A percentile compares a stretch with the other conserved stretches of the same genome.
Conservation (phyloP, 345 rosid genomes). For the Limnanthes douglasii region DNA sequence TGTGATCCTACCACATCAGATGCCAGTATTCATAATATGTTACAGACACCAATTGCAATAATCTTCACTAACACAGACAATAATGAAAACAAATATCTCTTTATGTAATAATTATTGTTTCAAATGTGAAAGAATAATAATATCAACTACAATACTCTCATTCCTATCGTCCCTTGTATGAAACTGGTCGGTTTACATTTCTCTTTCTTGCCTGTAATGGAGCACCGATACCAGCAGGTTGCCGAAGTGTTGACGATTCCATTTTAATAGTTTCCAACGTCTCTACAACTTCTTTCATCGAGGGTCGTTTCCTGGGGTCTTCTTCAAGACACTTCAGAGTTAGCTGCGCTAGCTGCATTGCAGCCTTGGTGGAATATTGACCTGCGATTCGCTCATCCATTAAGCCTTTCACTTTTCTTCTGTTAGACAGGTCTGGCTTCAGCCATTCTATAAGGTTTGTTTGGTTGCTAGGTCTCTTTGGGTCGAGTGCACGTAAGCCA, state of each 20-base stretch:
- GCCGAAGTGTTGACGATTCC: too few species aligned
- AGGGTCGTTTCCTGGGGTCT: constrained; percentile 51
- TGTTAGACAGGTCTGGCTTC: constrained; percentile 23
- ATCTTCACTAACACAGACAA: too few species aligned
- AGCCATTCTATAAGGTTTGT: constrained; percentile 47
- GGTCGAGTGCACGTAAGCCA: constrained; percentile 36
- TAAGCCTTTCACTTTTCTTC: constrained; percentile 27
- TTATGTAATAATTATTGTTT: too few species aligned
- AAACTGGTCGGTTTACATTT: too few species aligned
- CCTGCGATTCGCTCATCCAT: constrained; percentile 48
- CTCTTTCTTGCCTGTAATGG: background rate
- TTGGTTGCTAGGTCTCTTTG: constrained; percentile 25
- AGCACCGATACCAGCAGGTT: constrained; percentile 7
- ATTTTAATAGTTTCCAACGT: constrained; percentile 16
- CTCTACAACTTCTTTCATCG: constrained; percentile 42
- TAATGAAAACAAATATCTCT: too few species aligned
- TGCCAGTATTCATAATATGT: too few species aligned
- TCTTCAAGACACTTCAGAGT: constrained; percentile 25
- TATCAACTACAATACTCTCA: too few species aligned
- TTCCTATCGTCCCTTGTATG: too few species aligned
- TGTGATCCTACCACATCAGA: too few species aligned
- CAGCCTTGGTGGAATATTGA: constrained; percentile 31
- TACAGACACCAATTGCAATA: too few species aligned
- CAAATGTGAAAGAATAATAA: too few species aligned
- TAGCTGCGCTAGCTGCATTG: constrained; percentile 23